Evolutionary conservation across 495 filamentous ascomycete species (phyloP).

Genomic region (Penicillium samsonianum): DNA sequence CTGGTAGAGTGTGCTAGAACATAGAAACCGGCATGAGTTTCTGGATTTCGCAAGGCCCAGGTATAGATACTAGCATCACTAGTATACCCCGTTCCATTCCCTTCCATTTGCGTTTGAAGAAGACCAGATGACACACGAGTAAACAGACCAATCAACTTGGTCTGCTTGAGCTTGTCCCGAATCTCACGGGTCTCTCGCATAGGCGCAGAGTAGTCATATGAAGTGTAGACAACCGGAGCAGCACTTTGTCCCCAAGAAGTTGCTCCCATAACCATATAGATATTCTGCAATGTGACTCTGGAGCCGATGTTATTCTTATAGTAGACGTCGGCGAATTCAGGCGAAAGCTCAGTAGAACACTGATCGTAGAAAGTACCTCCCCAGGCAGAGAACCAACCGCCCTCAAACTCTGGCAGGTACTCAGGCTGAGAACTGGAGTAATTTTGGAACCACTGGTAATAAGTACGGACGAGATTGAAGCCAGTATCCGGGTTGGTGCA

Average conservation of each 20-base stretch:
- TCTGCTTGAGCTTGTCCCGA: conserved; percentile 51
- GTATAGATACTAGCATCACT: conserved; percentile 47
- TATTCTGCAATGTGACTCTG: conserved; percentile 46
- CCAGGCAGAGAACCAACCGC: conserved; percentile 56
- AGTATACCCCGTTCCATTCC: conserved; percentile 58
- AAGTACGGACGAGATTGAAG: conserved; percentile 53
- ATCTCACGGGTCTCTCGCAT: conserved; percentile 49
- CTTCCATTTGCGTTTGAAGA: conserved; percentile 53
- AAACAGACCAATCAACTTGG: conserved; percentile 57
- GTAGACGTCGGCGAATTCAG: conserved; percentile 55
- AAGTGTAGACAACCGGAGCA: conserved; percentile 52
- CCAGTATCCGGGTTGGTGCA: conserved; percentile 53
- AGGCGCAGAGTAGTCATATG: conserved; percentile 49
- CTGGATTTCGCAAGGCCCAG: conserved; percentile 56
- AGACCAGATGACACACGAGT: conserved; percentile 56
- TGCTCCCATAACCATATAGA: conserved; percentile 61
- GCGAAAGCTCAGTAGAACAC: conserved; percentile 48
- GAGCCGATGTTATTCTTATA: conserved; percentile 60
- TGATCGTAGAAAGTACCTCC: conserved; percentile 51
- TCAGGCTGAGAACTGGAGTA: conserved; percentile 54
- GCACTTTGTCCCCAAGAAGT: conserved; percentile 58
- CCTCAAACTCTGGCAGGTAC: conserved; percentile 55
- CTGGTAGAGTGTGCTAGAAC: conserved; percentile 61
- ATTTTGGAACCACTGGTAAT: conserved; percentile 59
- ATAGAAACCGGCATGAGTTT: conserved; percentile 60